A percentile compares a stretch with the other conserved stretches of the same genome.
These are phyloP conservation scores for Dimocarpus longan DNA, from an alignment of 345 rosid species.

Conservation along the genomic window DNA sequence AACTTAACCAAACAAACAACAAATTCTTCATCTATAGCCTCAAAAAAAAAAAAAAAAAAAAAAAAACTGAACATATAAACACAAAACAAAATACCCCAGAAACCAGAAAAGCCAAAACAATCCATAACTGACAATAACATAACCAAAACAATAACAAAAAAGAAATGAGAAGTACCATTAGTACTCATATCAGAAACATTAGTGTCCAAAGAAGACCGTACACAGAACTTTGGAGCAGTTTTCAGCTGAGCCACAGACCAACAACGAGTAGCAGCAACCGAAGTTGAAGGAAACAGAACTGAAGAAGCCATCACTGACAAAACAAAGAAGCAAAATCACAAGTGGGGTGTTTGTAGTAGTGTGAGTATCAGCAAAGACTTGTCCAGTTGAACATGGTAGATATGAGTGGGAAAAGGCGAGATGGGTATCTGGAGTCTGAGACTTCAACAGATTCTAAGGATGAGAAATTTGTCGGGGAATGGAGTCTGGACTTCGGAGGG, in stretches of 20 bases:
- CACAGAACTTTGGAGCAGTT: constrained; percentile 41
- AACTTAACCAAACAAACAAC: neutral
- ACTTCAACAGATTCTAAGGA: constrained; percentile 15
- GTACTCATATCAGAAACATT: constrained; percentile 93
- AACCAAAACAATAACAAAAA: neutral
- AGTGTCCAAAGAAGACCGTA: constrained; percentile 69
- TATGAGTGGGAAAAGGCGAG: neutral
- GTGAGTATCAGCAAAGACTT: neutral
- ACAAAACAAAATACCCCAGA: constrained; percentile 32
- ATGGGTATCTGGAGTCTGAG: constrained; percentile 8
- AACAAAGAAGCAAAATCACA: neutral
- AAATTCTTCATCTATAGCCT: neutral
- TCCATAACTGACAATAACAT: constrained; percentile 15
- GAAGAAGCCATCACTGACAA: constrained; percentile 66
- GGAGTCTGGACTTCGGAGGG: neutral
- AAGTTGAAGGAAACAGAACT: constrained; percentile 55
- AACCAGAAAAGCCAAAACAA: constrained; percentile 25
- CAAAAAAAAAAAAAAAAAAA: constrained; percentile 12
- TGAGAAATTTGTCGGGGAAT: constrained; percentile 20
- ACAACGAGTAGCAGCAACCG: constrained; percentile 46
- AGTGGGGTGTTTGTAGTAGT: neutral
- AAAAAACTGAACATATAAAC: neutral
- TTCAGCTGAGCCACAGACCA: constrained; percentile 39
- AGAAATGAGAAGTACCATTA: constrained; percentile 56
- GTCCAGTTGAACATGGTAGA: neutral